A percentile compares a stretch with the other conserved stretches of the same genome.
phyloP scores from a whole-genome alignment of 2,329 filamentous ascomycete genomes.

The Stemphylium lycopersici region DNA sequence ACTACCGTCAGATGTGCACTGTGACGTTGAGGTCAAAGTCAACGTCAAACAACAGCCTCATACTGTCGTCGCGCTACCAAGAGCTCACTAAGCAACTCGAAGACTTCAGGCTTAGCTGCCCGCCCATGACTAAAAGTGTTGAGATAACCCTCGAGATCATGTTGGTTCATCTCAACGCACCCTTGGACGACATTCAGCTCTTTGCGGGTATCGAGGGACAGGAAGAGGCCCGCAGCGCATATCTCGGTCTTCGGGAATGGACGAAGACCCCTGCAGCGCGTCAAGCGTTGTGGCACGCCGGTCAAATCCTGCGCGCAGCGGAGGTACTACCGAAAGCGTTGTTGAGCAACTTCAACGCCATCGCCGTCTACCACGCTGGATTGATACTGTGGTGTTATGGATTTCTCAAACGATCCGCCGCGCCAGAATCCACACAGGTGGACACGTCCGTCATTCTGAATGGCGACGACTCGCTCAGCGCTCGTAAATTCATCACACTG shows the following conservation, averaged over 20 bases:
- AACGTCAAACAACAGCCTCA: slow-evolving; percentile 40
- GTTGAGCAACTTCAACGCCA: slow-evolving; percentile 70
- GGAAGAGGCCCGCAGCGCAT: slow-evolving; percentile 67
- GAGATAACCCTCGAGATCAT: slow-evolving; percentile 57
- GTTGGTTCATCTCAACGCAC: slow-evolving; percentile 68
- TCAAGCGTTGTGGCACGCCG: slow-evolving; percentile 70
- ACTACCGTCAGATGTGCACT: slow-evolving; percentile 67
- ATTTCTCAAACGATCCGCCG: slow-evolving; percentile 52
- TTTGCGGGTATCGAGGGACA: slow-evolving; percentile 72
- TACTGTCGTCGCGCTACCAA: slow-evolving; percentile 51
- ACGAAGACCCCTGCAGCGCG: slow-evolving; percentile 61
- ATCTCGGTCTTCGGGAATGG: slow-evolving; percentile 66
- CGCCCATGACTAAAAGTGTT: slow-evolving; percentile 39
- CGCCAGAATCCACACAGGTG: slow-evolving; percentile 41
- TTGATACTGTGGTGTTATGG: slow-evolving; percentile 74
- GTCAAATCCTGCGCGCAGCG: slow-evolving; percentile 68
- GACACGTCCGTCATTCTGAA: slow-evolving; percentile 58
- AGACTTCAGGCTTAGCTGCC: slow-evolving; percentile 57
- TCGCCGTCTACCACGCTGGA: slow-evolving; percentile 71
- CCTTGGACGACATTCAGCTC: slow-evolving; percentile 68
- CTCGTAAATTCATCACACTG: slow-evolving; percentile 64
- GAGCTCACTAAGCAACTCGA: slow-evolving; percentile 67
- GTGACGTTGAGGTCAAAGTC: slow-evolving; percentile 54
- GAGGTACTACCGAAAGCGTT: slow-evolving; percentile 60
- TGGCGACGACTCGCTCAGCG: slow-evolving; percentile 58